Conservation (phyloP, 2,329 filamentous ascomycete species). For the Talaromyces sp. region DNA sequence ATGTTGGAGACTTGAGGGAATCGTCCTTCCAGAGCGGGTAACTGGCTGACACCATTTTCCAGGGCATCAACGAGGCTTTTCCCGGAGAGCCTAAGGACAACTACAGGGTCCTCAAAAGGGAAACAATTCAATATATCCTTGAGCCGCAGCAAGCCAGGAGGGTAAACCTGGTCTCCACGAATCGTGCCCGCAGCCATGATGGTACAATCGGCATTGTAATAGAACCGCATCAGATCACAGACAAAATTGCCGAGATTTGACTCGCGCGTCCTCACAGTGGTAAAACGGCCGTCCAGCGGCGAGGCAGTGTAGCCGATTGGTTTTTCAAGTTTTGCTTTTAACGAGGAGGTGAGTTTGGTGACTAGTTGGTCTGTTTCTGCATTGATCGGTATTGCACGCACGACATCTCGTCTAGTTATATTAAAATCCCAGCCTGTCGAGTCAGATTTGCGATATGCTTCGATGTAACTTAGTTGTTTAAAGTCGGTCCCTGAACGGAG, state of each 20-base stretch:
- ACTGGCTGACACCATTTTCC: slow-evolving; percentile 74
- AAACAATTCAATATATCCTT: slow-evolving; percentile 86
- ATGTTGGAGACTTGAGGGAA: slow-evolving; percentile 88
- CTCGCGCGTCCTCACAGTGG: slow-evolving; percentile 68
- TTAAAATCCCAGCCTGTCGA: slow-evolving; percentile 67
- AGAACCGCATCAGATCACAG: slow-evolving; percentile 81
- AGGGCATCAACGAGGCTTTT: slow-evolving; percentile 70
- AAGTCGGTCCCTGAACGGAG: slow-evolving; percentile 88
- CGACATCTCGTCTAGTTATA: slow-evolving; percentile 68
- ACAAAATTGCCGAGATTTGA: slow-evolving; percentile 88
- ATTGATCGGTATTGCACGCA: slow-evolving; percentile 62
- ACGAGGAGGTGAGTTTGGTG: slow-evolving; percentile 61
- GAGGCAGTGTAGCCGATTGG: slow-evolving; percentile 76
- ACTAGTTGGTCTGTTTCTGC: slow-evolving; percentile 56
- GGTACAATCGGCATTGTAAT: slow-evolving; percentile 74
- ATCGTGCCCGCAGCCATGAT: slow-evolving; percentile 84
- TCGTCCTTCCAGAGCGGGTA: slow-evolving; percentile 76
- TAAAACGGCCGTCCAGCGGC: slow-evolving; percentile 80
- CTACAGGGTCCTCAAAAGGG: slow-evolving; percentile 84
- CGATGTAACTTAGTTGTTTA: slow-evolving; percentile 84
- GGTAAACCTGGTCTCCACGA: slow-evolving; percentile 81
- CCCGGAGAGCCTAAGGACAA: slow-evolving; percentile 67
- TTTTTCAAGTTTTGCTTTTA: slow-evolving; percentile 73
- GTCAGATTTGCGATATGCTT: slow-evolving; percentile 57
- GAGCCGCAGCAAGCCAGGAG: slow-evolving; percentile 68